Conservation (phyloP, 1,139 yeast genomes). For the Suhomyces maxii region DNA sequence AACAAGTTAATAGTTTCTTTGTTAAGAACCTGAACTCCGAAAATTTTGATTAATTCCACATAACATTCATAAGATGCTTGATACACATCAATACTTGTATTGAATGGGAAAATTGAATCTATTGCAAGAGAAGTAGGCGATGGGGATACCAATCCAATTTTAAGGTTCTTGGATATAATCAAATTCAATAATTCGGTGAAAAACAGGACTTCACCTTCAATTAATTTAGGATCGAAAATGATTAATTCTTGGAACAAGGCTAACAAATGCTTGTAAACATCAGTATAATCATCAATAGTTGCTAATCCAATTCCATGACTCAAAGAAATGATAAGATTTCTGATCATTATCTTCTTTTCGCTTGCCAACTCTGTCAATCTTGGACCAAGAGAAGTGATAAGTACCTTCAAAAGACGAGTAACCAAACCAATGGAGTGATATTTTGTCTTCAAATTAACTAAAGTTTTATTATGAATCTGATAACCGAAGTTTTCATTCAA, state of each 20-base stretch:
- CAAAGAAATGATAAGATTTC: conserved; percentile 30
- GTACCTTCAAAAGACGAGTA: conserved; percentile 29
- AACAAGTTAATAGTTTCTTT: conserved; percentile 39
- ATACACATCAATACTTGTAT: conserved; percentile 37
- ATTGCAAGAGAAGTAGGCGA: conserved; percentile 37
- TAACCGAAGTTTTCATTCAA: conserved; percentile 49
- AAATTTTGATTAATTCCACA: conserved; percentile 41
- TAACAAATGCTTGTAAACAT: conserved; percentile 28
- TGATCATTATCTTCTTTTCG: conserved; percentile 25
- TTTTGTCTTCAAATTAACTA: conserved; percentile 32
- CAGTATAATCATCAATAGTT: conserved; percentile 29
- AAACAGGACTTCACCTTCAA: conserved; percentile 32
- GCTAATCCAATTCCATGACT: conserved; percentile 36
- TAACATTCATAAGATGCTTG: conserved; percentile 41
- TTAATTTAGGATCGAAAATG: conserved; percentile 40
- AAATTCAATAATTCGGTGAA: conserved; percentile 34
- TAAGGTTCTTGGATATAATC: conserved; percentile 39
- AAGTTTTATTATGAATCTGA: conserved; percentile 23
- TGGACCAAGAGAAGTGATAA: conserved; percentile 44
- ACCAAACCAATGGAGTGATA: conserved; percentile 26
- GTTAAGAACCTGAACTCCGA: conserved; percentile 33
- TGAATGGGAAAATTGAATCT: conserved; percentile 43
- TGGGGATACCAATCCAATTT: conserved; percentile 34
- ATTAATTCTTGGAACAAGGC: conserved; percentile 40
- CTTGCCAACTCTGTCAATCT: conserved; percentile 27